Evolutionary conservation across 768 basidiomycete genomes (phyloP).

Genomic region (Russula sp.): DNA sequence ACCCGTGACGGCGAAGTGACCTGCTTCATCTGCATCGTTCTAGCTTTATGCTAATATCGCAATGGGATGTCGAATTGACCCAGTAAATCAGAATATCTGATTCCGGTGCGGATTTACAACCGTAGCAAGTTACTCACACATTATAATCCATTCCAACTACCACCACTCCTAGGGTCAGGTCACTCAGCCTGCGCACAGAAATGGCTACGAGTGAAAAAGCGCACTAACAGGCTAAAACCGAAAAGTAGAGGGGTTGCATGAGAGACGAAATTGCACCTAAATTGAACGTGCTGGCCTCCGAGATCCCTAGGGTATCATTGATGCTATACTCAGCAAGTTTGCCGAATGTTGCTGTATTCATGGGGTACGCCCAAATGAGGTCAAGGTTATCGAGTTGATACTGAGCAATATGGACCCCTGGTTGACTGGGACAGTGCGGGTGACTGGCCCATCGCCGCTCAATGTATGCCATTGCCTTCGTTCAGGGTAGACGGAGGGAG

Average conservation of each 20-base stretch:
- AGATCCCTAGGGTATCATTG: no score
- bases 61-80: neutral
- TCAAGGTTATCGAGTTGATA: no score
- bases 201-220: neutral
- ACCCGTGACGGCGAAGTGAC: conserved; percentile 16
- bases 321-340: no score
- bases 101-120: neutral
- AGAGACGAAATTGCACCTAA: neutral
- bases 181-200: neutral
- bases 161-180: neutral
- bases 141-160: neutral
- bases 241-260: neutral
- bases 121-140: neutral
- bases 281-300: neutral
- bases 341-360: neutral
- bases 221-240: neutral
- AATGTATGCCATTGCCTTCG: no score
- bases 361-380: no score
- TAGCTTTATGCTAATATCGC: neutral
- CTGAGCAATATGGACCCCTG: no score
- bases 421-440: no score
- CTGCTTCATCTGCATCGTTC: neutral
- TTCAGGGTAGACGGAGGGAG: no score
- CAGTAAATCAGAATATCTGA: neutral
- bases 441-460: no score